These are phyloP conservation scores for Globisporangium nunn DNA, from an alignment of 352 stramenopile species.

Conservation along the genomic window DNA sequence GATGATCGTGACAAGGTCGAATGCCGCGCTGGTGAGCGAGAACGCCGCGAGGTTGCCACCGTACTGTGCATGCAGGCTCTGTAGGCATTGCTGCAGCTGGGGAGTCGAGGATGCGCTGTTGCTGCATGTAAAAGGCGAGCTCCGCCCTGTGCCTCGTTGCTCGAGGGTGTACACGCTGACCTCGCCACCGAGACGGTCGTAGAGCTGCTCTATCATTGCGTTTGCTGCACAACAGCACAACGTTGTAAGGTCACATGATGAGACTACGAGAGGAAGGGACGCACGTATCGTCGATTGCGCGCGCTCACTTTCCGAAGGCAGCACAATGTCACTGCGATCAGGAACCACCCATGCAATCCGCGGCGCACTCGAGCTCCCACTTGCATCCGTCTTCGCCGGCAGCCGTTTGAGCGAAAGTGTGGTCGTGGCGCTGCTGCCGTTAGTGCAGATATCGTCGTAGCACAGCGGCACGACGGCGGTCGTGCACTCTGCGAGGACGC, in stretches of 20 bases:
- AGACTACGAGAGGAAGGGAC: not conserved
- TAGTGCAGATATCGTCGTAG: conserved; percentile 31
- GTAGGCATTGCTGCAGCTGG: not conserved
- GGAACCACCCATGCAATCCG: conserved; percentile 30
- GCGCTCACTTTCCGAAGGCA: conserved; percentile 6
- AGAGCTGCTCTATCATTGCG: conserved; percentile 33
- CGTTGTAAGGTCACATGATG: not conserved
- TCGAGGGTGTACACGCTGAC: conserved; percentile 52
- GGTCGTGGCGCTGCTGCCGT: conserved; percentile 26
- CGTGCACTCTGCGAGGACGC: conserved; percentile 21
- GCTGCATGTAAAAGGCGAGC: conserved; percentile 4
- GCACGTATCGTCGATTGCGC: not conserved
- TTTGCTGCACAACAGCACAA: conserved; percentile 7
- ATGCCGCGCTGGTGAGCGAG: conserved; percentile 54
- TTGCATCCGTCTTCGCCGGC: not conserved
- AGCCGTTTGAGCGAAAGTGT: conserved; percentile 51
- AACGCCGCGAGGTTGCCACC: conserved; percentile 26
- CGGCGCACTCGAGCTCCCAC: not conserved
- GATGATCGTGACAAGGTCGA: conserved; percentile 53
- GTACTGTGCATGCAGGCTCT: not conserved
- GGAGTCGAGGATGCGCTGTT: not conserved
- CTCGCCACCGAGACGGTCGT: conserved; percentile 24
- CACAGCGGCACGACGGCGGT: conserved; percentile 37
- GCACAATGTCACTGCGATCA: conserved; percentile 18
- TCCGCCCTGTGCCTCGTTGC: conserved; percentile 33